Evolutionary conservation across 2,329 filamentous ascomycete genomes (phyloP).

Genomic region (Neofusicoccum cordaticola): DNA sequence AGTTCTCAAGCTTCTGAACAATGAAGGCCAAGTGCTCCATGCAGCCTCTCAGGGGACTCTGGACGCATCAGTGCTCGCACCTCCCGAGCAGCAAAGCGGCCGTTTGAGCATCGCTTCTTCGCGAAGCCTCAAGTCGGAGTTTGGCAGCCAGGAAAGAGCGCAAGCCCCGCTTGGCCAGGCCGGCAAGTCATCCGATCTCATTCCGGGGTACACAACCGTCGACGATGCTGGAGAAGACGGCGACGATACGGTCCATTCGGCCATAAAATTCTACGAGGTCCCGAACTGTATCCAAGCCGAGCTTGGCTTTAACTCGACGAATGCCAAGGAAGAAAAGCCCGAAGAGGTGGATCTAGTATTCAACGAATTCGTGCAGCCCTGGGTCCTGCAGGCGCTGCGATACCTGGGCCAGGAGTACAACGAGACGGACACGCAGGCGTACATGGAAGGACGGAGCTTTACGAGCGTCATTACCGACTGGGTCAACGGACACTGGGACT

Average conservation of each 20-base stretch:
- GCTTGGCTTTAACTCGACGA: constrained; percentile 55
- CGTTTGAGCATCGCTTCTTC: neutral
- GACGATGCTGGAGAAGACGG: constrained; percentile 82
- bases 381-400: constrained; percentile 72
- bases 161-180: constrained; percentile 31
- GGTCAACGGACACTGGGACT: constrained; percentile 55
- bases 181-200: constrained; percentile 45
- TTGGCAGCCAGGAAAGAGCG: constrained; percentile 13
- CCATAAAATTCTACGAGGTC: constrained; percentile 70
- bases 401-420: constrained; percentile 53
- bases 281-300: constrained; percentile 80
- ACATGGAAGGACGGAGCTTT: constrained; percentile 53
- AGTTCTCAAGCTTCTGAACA: constrained; percentile 60
- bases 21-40: constrained; percentile 51
- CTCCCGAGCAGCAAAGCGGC: constrained; percentile 42
- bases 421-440: constrained; percentile 50
- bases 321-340: constrained; percentile 41
- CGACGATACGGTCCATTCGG: constrained; percentile 81
- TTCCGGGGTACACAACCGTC: constrained; percentile 83
- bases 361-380: constrained; percentile 84
- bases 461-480: constrained; percentile 59
- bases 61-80: constrained; percentile 35
- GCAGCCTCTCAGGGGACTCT: constrained; percentile 29
- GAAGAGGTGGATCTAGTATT: constrained; percentile 84
- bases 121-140: neutral